Conservation (phyloP, 1,139 yeast genomes). For the Geotrichum australiense region DNA sequence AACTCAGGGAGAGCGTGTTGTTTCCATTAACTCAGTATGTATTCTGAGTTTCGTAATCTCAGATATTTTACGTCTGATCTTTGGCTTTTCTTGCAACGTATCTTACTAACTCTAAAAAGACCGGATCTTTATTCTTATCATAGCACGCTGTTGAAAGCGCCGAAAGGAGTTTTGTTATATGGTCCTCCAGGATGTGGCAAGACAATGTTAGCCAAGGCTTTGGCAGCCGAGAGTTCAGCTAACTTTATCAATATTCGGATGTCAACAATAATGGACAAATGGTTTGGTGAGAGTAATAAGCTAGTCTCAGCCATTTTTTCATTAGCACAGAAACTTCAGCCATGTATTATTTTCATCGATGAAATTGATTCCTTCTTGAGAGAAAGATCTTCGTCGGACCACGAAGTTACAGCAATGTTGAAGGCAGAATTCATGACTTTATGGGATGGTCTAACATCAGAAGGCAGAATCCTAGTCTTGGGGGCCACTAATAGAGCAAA, state of each 20-base stretch:
- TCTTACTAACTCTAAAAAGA: slow-evolving; percentile 20
- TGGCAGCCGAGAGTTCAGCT: slow-evolving; percentile 89
- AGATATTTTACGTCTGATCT: not conserved
- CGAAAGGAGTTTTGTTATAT: slow-evolving; percentile 85
- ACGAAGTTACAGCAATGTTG: slow-evolving; percentile 90
- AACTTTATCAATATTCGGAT: slow-evolving; percentile 85
- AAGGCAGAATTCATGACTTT: slow-evolving; percentile 97
- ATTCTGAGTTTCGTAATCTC: slow-evolving; percentile 15
- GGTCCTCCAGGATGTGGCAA: slow-evolving; percentile 99
- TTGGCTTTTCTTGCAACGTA: not conserved
- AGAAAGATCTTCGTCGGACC: slow-evolving; percentile 79
- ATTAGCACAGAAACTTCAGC: slow-evolving; percentile 82
- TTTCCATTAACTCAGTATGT: slow-evolving; percentile 69
- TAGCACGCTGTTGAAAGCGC: slow-evolving; percentile 69
- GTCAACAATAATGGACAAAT: slow-evolving; percentile 94
- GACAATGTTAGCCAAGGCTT: slow-evolving; percentile 94
- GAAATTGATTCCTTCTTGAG: slow-evolving; percentile 93
- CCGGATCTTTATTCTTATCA: slow-evolving; percentile 60
- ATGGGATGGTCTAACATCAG: slow-evolving; percentile 85
- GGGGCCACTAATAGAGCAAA: slow-evolving; percentile 94
- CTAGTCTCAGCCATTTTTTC: slow-evolving; percentile 91
- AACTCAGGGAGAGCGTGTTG: slow-evolving; percentile 77
- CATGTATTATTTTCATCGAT: slow-evolving; percentile 91
- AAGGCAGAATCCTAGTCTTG: slow-evolving; percentile 75
- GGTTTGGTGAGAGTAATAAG: slow-evolving; percentile 97